Conservation (phyloP, 1,139 yeast species). For the Yamadazyma taylorii region DNA sequence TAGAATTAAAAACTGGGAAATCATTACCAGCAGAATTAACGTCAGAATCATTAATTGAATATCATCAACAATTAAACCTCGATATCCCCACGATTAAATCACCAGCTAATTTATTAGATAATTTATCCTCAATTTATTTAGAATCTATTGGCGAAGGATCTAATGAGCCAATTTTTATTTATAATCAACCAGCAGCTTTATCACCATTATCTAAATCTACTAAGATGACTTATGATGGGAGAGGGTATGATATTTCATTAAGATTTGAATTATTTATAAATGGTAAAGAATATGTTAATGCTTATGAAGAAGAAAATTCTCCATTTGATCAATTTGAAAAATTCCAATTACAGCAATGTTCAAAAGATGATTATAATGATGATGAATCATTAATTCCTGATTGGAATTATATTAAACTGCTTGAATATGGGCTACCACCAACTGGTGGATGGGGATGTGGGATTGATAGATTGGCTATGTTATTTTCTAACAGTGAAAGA, state of each 20-base stretch:
- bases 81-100: conserved; percentile 46
- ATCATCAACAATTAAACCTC: conserved; percentile 30
- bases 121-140: conserved; percentile 57
- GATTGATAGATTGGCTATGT: conserved; percentile 83
- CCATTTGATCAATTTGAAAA: conserved; percentile 68
- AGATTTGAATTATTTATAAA: conserved; percentile 83
- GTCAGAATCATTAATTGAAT: conserved; percentile 37
- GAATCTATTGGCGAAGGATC: conserved; percentile 52
- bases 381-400: conserved; percentile 72
- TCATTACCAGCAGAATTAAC: conserved; percentile 40
- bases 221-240: conserved; percentile 19
- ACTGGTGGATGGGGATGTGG: conserved; percentile 99
- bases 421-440: conserved; percentile 96
- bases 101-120: conserved; percentile 63
- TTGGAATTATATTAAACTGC: conserved; percentile 62
- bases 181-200: conserved; percentile 80
- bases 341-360: conserved; percentile 55
- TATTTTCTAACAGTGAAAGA: conserved; percentile 59
- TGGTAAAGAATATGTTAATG: conserved; percentile 84
- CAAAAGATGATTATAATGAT: conserved; percentile 52
- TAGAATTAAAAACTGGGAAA: conserved; percentile 47
- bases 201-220: conserved; percentile 86
- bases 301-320: conserved; percentile 94
- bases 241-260: conserved; percentile 50
- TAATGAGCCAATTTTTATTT: conserved; percentile 65